Evolutionary conservation across 2,329 filamentous ascomycete species (phyloP).

Genomic region (Exophiala sp.): DNA sequence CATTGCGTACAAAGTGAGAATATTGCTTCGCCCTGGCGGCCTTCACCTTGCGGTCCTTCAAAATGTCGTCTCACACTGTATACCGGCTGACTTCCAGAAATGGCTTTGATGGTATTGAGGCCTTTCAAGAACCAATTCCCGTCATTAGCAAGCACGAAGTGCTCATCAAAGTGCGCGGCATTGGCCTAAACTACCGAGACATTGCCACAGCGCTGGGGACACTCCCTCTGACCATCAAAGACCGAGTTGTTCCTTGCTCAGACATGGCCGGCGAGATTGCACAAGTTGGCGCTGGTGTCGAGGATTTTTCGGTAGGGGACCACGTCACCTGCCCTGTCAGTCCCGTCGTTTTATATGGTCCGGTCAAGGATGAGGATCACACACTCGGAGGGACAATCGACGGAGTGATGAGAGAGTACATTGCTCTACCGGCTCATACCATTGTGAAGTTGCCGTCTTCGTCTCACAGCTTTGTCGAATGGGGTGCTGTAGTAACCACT

Average conservation of each 20-base stretch:
- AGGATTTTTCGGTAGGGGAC: slow-evolving; percentile 35
- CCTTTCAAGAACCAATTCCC: slow-evolving; percentile 43
- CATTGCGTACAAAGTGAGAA: too few species aligned
- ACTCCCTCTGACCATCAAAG: slow-evolving; percentile 40
- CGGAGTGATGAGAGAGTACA: slow-evolving; percentile 44
- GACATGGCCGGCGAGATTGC: slow-evolving; percentile 45
- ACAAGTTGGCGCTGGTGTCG: slow-evolving; percentile 31
- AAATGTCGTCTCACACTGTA: slow-evolving; percentile 5
- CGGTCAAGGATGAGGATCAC: slow-evolving; percentile 26
- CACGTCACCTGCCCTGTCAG: slow-evolving; percentile 38
- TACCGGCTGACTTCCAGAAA: slow-evolving; percentile 43
- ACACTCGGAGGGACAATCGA: slow-evolving; percentile 33
- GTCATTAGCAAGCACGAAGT: slow-evolving; percentile 50
- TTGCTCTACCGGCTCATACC: slow-evolving; percentile 39
- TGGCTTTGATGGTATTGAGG: slow-evolving; percentile 36
- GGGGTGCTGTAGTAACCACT: slow-evolving; percentile 42
- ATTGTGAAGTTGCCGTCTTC: slow-evolving; percentile 41
- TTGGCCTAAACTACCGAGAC: slow-evolving; percentile 50
- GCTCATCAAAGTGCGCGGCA: slow-evolving; percentile 59
- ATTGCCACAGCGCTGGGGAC: slow-evolving; percentile 43
- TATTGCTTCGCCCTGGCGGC: too few species aligned
- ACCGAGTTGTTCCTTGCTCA: slow-evolving; percentile 34
- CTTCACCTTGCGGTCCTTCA: too few species aligned
- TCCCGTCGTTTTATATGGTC: slow-evolving; percentile 39
- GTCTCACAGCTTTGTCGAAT: slow-evolving; percentile 34